Evolutionary conservation across 257 asterid genomes (phyloP).

Genomic region (Ajuga chamaepitys): DNA sequence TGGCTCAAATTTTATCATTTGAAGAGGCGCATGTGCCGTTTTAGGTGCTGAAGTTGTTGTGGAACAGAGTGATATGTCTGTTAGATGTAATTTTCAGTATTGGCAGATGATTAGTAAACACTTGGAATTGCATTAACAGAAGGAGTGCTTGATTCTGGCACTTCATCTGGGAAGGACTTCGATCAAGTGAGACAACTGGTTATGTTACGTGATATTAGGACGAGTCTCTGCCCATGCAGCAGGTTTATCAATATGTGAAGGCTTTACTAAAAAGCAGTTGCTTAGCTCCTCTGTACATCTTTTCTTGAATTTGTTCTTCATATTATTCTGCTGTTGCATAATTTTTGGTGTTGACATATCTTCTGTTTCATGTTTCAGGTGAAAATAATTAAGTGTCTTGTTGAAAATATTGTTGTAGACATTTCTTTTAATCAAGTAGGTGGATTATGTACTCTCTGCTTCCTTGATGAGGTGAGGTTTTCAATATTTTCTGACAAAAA

Average conservation of each 20-base stretch:
- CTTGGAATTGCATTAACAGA: background rate
- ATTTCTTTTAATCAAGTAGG: constrained; percentile 92
- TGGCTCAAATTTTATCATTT: background rate
- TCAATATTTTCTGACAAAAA: background rate
- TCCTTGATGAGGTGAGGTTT: constrained; percentile 75
- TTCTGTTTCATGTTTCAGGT: constrained; percentile 41
- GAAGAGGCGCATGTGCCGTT: background rate
- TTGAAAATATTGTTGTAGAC: constrained; percentile 85
- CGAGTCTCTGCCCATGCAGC: background rate
- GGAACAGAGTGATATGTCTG: background rate
- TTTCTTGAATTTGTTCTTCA: background rate
- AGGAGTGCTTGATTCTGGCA: background rate
- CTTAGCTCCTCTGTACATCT: constrained; percentile 3
- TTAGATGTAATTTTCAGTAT: constrained; percentile 1
- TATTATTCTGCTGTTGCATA: background rate
- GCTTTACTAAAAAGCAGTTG: background rate
- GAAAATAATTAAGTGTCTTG: constrained; percentile 80
- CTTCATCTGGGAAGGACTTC: background rate
- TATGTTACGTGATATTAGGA: background rate
- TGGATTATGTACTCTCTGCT: constrained; percentile 86
- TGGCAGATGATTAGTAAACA: background rate
- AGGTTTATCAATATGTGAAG: background rate
- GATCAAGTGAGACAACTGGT: background rate
- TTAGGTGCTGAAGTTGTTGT: background rate
- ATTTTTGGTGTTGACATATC: background rate